A percentile compares a stretch with the other conserved stretches of the same genome.
phyloP scores from a whole-genome alignment of 108 stramenopile genomes.

The Discostella pseudostelligera region DNA sequence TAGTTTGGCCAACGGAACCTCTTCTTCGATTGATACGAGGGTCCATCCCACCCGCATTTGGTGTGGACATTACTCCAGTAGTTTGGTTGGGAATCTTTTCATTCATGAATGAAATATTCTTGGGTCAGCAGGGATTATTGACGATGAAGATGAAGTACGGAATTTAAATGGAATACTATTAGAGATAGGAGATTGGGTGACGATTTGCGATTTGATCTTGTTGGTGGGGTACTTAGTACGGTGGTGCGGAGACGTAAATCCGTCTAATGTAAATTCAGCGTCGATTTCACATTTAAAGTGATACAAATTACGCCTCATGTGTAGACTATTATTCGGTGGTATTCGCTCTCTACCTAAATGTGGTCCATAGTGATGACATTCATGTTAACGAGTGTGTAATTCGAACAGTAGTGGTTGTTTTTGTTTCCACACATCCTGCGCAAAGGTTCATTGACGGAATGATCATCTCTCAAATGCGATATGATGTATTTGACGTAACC shows the following conservation, averaged over 20 bases:
- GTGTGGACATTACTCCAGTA: constrained; percentile 97
- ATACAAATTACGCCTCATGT: not conserved
- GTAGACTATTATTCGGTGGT: not conserved
- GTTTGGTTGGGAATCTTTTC: constrained; percentile 93
- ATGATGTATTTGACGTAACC: too few relatives aligned
- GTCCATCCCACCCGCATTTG: constrained; percentile 88
- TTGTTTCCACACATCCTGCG: too few relatives aligned
- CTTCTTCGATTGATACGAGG: constrained; percentile 67
- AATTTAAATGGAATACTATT: constrained; percentile 46
- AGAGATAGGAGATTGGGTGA: not conserved
- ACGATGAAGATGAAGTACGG: constrained; percentile 93
- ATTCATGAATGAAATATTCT: constrained; percentile 91
- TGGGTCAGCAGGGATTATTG: constrained; percentile 94
- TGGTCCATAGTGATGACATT: too few relatives aligned
- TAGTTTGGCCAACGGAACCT: constrained; percentile 84
- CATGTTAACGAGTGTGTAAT: too few relatives aligned
- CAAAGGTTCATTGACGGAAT: too few relatives aligned
- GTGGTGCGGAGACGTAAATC: too few relatives aligned
- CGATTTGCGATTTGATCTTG: not conserved
- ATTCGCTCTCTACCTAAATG: not conserved
- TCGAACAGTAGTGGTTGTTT: too few relatives aligned
- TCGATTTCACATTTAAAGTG: too few relatives aligned
- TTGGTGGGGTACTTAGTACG: not conserved
- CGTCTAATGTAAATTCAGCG: too few relatives aligned
- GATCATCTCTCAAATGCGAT: too few relatives aligned